Base-by-base conservation (phyloP, 1,284 basidiomycete genomes). In the Meira miltonrushii region DNA sequence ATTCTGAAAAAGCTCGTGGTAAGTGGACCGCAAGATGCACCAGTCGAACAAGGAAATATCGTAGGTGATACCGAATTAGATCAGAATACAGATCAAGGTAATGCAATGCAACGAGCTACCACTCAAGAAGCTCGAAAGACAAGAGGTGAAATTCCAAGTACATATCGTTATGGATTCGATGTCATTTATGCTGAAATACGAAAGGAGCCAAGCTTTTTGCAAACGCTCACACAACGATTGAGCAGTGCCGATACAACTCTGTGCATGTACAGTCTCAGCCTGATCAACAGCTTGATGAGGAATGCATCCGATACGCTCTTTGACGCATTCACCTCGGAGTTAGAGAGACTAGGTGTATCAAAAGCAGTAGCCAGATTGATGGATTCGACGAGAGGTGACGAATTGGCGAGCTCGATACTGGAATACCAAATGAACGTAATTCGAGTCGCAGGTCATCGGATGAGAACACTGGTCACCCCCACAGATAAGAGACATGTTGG, bases 341-440 rank as follows among this genome's bases (percentile, higher is more conserved):
- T 95, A 2, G 92, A 95, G 70, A 81, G 83, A 48, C 78, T 94
- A 54, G 88, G 88, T 65, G 86, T 90, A 11, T 84, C 89, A 57
- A 89, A 87, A 74, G 88, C 90, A 9, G 72, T 73, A 11, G 64
- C 69, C 5, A 17, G 58, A 44, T 28, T 64, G 44, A 93, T 95
- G 87, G 87, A 89, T 13, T 83, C 88, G 15, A 89, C 89, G 72
- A 87, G 87, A 23, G 86, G 88, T 46, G 90, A 93, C 67, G 90
- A 93, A 74, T 81, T 91, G 49, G 86, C 87, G 2, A 90, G 88
- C 0, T 88, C 87, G 62, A 90, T 95, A 55, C 83, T 94, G 58
- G 89, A 93, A 70, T 95, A 94, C 78, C 92, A 95, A 82, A 86
- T 88, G 43, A 91, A 91, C 77, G 86, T 92, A 69, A 83, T 90